Conservation (phyloP, 768 basidiomycete genomes). For the Boletus rubropictus region DNA sequence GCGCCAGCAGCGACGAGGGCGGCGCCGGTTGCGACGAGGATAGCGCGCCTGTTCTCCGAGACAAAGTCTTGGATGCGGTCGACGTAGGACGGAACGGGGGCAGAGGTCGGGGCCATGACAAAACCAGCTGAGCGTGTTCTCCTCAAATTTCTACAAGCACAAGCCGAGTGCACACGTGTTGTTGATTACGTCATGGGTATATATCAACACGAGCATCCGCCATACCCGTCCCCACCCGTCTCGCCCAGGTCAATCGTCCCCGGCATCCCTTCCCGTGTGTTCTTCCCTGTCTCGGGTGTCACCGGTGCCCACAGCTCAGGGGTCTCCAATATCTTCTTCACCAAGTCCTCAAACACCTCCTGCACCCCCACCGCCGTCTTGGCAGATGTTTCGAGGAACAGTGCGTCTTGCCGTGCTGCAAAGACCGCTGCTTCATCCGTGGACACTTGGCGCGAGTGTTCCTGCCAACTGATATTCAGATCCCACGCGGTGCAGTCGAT, state of each 20-base stretch:
- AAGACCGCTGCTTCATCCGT: constrained; percentile 74
- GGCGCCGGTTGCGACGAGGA: constrained; percentile 67
- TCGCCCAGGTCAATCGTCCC: constrained; percentile 37
- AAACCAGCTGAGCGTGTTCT: background rate
- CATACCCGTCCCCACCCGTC: constrained; percentile 13
- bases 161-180: constrained; percentile 7
- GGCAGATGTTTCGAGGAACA: constrained; percentile 90
- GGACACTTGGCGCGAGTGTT: constrained; percentile 84
- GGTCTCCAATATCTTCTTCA: constrained; percentile 76
- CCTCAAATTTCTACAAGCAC: constrained; percentile 3
- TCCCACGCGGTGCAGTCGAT: too few species aligned
- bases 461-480: constrained; percentile 43
- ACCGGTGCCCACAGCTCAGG: constrained; percentile 69
- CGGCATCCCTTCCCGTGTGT: constrained; percentile 32
- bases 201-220: constrained; percentile 32
- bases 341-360: constrained; percentile 73
- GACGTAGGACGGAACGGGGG: constrained; percentile 32
- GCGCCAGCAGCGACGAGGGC: constrained; percentile 68
- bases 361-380: constrained; percentile 84
- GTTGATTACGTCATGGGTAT: constrained; percentile 21
- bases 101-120: constrained; percentile 21
- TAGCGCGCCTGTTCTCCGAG: constrained; percentile 71
- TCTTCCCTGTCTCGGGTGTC: constrained; percentile 15
- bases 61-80: constrained; percentile 67
- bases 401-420: constrained; percentile 71